phyloP scores from a whole-genome alignment of 2,329 filamentous ascomycete species.

The Trichoderma afroharzianum region DNA sequence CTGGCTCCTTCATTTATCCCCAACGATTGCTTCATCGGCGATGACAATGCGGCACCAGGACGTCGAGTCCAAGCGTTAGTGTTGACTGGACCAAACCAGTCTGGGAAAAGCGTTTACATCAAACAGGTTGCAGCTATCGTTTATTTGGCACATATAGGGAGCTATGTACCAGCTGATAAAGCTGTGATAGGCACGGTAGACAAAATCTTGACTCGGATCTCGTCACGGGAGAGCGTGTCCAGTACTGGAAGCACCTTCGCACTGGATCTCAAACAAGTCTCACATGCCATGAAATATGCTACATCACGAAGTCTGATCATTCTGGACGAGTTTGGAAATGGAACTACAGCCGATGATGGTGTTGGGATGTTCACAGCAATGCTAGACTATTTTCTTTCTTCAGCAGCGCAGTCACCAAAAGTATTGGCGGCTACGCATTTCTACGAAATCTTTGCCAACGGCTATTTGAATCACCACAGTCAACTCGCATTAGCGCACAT shows the following conservation, averaged over 20 bases:
- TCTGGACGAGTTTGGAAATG: constrained; percentile 86
- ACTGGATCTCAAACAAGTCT: constrained; percentile 83
- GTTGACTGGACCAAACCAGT: constrained; percentile 92
- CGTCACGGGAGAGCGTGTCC: constrained; percentile 64
- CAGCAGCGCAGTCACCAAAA: constrained; percentile 48
- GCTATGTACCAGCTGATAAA: constrained; percentile 77
- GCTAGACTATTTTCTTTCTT: constrained; percentile 52
- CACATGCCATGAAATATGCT: constrained; percentile 68
- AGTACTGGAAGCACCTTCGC: constrained; percentile 60
- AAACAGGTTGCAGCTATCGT: constrained; percentile 90
- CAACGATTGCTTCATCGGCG: constrained; percentile 73
- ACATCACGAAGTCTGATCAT: constrained; percentile 76
- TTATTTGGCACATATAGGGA: constrained; percentile 88
- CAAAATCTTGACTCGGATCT: constrained; percentile 83
- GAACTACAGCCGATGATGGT: constrained; percentile 56
- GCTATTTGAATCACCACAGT: constrained; percentile 49
- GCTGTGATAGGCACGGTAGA: constrained; percentile 85
- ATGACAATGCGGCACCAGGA: constrained; percentile 30
- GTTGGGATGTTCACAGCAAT: constrained; percentile 56
- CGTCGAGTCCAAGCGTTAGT: constrained; percentile 59
- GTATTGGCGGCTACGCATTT: constrained; percentile 61
- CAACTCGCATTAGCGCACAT: constrained; percentile 64
- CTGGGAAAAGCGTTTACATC: constrained; percentile 92
- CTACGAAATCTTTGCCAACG: constrained; percentile 68
- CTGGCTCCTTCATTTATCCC: constrained; percentile 76